A percentile compares a stretch with the other conserved stretches of the same genome.
These are phyloP conservation scores for Erythrobasidium hasegawianum DNA, from an alignment of 1,284 basidiomycete genomes.

Conservation along the genomic window DNA sequence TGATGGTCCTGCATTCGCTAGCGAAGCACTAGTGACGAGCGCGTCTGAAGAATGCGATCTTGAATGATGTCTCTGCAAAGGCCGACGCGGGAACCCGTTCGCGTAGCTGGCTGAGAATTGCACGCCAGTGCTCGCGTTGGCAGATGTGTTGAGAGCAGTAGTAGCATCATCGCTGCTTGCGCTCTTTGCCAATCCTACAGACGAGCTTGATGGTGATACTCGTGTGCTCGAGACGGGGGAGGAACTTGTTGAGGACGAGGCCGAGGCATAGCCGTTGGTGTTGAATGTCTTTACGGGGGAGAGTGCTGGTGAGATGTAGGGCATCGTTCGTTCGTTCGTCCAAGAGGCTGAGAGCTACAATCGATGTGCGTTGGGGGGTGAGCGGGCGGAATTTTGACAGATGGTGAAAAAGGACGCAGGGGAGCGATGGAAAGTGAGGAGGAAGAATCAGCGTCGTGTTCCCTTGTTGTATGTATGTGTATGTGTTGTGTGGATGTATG, in stretches of 20 bases:
- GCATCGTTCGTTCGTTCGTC: constrained; percentile 19
- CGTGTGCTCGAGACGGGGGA: constrained; percentile 6
- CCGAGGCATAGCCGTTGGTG: neutral
- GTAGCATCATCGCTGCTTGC: neutral
- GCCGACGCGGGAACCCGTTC: neutral
- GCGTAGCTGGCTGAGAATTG: neutral
- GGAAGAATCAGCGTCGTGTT: no score
- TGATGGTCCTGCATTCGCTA: neutral
- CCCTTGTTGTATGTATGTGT: no score
- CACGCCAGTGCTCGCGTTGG: neutral
- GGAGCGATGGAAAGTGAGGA: no score
- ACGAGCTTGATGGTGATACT: constrained; percentile 10
- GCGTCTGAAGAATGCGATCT: constrained; percentile 24
- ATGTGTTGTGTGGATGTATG: no score
- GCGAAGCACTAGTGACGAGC: constrained; percentile 3
- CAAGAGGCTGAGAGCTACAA: no score
- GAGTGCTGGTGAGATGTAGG: constrained; percentile 32
- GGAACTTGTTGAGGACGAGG: neutral
- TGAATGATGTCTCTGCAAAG: constrained; percentile 24
- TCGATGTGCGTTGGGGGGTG: no score
- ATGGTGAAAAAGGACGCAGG: no score
- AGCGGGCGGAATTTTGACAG: no score
- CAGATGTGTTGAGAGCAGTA: neutral
- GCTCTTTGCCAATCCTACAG: neutral
- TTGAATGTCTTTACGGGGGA: constrained; percentile 22